Evolutionary conservation across 75 land plant species (phyloP).

Genomic region (Isoetes taiwanensis): DNA sequence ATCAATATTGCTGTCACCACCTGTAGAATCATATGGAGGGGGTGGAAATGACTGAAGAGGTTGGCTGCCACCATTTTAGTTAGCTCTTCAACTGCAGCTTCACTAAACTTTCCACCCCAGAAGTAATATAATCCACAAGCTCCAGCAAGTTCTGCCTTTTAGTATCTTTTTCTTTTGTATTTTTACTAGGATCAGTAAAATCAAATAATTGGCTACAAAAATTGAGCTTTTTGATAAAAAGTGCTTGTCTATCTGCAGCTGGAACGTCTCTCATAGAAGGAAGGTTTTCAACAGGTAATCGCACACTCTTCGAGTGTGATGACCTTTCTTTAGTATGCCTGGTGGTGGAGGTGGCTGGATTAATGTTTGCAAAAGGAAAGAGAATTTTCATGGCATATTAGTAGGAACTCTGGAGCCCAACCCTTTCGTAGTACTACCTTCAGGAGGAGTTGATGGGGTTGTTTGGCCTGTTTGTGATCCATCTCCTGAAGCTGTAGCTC

Average conservation of each 20-base stretch:
- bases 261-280: too few relatives aligned
- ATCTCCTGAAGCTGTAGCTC: not conserved
- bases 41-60: slow-evolving; percentile 40
- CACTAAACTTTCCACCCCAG: slow-evolving; percentile 19
- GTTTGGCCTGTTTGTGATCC: too few relatives aligned
- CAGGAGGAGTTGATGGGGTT: too few relatives aligned
- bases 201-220: slow-evolving; percentile 41
- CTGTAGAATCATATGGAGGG: slow-evolving; percentile 12
- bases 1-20: slow-evolving; percentile 19
- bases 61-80: slow-evolving; percentile 38
- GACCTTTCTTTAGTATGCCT: too few relatives aligned
- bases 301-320: too few relatives aligned
- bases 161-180: slow-evolving; percentile 33
- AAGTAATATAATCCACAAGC: slow-evolving; percentile 30
- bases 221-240: slow-evolving; percentile 42
- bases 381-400: too few relatives aligned
- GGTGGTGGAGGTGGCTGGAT: too few relatives aligned
- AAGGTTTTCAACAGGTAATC: too few relatives aligned
- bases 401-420: too few relatives aligned
- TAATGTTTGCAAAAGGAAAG: too few relatives aligned
- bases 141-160: slow-evolving; percentile 41
- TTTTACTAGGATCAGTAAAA: slow-evolving; percentile 31
- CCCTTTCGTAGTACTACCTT: too few relatives aligned
- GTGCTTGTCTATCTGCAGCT: too few relatives aligned
- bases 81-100: slow-evolving; percentile 30